Evolutionary conservation across 139 green algal species (phyloP).

Genomic region (Volvox africanus): DNA sequence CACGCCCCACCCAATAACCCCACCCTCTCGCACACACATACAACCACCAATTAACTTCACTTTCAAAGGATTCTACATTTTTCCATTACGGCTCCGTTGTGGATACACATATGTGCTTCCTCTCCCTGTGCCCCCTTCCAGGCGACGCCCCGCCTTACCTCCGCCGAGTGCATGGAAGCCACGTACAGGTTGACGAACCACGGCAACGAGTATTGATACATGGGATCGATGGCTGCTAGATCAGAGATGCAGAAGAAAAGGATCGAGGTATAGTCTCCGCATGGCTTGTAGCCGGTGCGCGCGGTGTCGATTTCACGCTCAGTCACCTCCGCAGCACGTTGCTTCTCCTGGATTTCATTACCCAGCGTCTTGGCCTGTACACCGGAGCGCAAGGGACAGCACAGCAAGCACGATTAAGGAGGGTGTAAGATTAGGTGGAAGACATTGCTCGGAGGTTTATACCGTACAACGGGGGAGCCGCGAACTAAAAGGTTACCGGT

Average conservation of each 20-base stretch:
- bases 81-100: too few relatives aligned
- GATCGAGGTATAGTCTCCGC: slow-evolving; percentile 78
- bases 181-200: slow-evolving; percentile 86
- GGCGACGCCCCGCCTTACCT: slow-evolving; percentile 48
- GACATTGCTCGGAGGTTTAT: too few relatives aligned
- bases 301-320: slow-evolving; percentile 80
- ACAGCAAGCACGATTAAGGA: too few relatives aligned
- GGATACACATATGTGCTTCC: background rate
- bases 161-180: slow-evolving; percentile 61
- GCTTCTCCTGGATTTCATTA: slow-evolving; percentile 84
- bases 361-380: slow-evolving; percentile 74
- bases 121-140: background rate
- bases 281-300: slow-evolving; percentile 76
- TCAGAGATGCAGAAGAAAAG: slow-evolving; percentile 87
- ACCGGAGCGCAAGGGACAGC: too few relatives aligned
- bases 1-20: too few relatives aligned
- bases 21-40: too few relatives aligned
- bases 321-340: slow-evolving; percentile 72
- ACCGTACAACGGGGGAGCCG: too few relatives aligned
- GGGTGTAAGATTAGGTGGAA: too few relatives aligned
- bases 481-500: too few relatives aligned
- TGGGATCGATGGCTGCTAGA: slow-evolving; percentile 77
- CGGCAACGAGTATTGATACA: slow-evolving; percentile 87
- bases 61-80: too few relatives aligned
- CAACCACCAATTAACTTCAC: too few relatives aligned